Percentiles rank a stretch among this genome's conserved stretches.
phyloP scores from a whole-genome alignment of 179 eudicot genomes.

The Kewa caespitosa region DNA sequence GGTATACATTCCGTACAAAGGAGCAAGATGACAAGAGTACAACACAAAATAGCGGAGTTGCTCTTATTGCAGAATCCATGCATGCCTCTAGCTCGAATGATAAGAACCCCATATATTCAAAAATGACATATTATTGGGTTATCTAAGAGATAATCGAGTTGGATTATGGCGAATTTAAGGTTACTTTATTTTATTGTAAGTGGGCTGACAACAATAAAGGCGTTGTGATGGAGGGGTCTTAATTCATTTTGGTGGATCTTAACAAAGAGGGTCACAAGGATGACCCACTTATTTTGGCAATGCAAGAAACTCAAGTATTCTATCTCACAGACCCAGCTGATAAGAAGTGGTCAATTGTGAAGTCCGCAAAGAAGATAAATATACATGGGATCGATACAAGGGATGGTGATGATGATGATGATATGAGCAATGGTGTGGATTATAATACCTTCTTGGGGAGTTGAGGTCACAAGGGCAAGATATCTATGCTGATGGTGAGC shows the following conservation, averaged over 20 bases:
- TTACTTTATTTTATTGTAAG: background rate
- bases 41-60: too few relatives aligned
- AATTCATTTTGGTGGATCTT: background rate
- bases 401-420: background rate
- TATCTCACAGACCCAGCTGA: background rate
- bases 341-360: background rate
- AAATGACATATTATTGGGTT: slow-evolving; percentile 8
- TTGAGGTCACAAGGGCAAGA: background rate
- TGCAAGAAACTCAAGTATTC: background rate
- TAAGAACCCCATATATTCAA: background rate
- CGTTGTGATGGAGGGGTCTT: background rate
- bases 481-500: background rate
- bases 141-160: slow-evolving; percentile 5
- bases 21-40: too few relatives aligned
- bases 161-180: background rate
- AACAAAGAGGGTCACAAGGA: background rate
- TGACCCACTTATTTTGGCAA: background rate
- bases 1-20: too few relatives aligned
- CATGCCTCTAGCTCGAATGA: slow-evolving; percentile 6
- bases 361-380: background rate
- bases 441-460: background rate
- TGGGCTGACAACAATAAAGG: slow-evolving; percentile 19
- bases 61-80: too few relatives aligned
- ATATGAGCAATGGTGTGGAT: background rate
- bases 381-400: too few relatives aligned